These are phyloP conservation scores for Lasiodiplodia hormozganensis DNA, from an alignment of 2,329 filamentous ascomycete species.

Conservation along the genomic window DNA sequence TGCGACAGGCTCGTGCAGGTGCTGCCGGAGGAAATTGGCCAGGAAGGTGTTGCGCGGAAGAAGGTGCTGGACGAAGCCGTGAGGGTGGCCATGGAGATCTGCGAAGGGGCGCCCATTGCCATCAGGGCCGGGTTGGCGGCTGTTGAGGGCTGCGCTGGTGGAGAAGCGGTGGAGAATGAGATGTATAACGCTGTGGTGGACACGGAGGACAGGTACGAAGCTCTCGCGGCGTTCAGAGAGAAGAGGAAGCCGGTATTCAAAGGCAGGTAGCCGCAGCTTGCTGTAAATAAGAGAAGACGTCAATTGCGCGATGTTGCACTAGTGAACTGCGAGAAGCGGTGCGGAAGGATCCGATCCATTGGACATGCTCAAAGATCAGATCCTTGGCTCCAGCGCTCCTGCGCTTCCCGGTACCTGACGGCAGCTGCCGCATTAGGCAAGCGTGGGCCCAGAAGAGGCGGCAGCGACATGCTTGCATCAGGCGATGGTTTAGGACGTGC, in stretches of 20 bases:
- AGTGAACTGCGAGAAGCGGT: neutral
- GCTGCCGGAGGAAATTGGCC: constrained; percentile 61
- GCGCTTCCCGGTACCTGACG: neutral
- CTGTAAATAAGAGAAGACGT: neutral
- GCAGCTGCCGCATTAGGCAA: constrained; percentile 2
- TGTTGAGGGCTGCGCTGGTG: constrained; percentile 69
- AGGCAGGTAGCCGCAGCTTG: constrained; percentile 47
- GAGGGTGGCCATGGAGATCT: constrained; percentile 81
- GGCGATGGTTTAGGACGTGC: neutral
- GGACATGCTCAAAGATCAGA: neutral
- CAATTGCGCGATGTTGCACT: neutral
- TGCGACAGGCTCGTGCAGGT: constrained; percentile 91
- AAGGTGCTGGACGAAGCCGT: constrained; percentile 79
- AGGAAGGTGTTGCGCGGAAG: constrained; percentile 64
- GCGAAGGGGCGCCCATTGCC: constrained; percentile 86
- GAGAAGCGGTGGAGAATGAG: constrained; percentile 80
- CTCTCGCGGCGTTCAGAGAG: constrained; percentile 81
- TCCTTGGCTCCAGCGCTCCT: neutral
- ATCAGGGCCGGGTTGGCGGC: constrained; percentile 80
- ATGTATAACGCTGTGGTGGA: constrained; percentile 85
- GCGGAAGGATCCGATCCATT: neutral
- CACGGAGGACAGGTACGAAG: constrained; percentile 88
- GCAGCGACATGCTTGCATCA: neutral
- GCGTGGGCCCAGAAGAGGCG: neutral
- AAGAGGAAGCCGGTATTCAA: constrained; percentile 75